Evolutionary conservation across 805 yeast genomes (phyloP), one percentile per base, ranked within the genome.

Genomic region (Hyphopichia homilentoma): DNA sequence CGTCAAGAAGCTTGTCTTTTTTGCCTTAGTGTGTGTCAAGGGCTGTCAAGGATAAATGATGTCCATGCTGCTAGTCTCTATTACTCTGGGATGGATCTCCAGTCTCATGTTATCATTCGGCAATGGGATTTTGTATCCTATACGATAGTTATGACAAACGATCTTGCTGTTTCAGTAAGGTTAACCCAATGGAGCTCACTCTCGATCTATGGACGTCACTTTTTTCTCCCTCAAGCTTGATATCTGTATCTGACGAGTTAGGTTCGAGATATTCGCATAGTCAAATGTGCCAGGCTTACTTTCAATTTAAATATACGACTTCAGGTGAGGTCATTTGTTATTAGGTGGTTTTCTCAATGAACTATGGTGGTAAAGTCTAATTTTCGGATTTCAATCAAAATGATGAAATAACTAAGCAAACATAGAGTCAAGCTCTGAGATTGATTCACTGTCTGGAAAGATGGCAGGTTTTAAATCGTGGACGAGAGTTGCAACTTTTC

Each of bases 361-460:
- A 30, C n/a, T n/a, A n/a, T n/a, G n/a, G n/a, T n/a, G n/a, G n/a
- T n/a, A n/a, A n/a, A n/a, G n/a, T n/a, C n/a, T n/a, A n/a, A n/a
- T n/a, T n/a, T n/a, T n/a, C n/a, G n/a, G n/a, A n/a, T n/a, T 30
- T 33, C 22, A 24, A 28, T 41, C 52, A 43, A 44, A 34, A 70
- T 81, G 89, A 81, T 81, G 89, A 81, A 73, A 80, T 60, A 76
- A 68, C 64, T 59, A 68, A 76, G 74, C 83, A 80, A 77, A 79
- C 84, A 79, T 80, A 80, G 89, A 81, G 89, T 81, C 89, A 81
- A 81, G 89, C 88, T 81, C 89, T 71, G 85, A 81, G 81, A 68
- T 59, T 58, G 60, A 39, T 45, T 56, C 67, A 65, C 61, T 46
- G 69, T 53, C 70, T 64, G 70, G 70, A 64, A 64, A 64, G 59